phyloP scores from a whole-genome alignment of 2,329 filamentous ascomycete genomes.

The Fusarium haematococcum region DNA sequence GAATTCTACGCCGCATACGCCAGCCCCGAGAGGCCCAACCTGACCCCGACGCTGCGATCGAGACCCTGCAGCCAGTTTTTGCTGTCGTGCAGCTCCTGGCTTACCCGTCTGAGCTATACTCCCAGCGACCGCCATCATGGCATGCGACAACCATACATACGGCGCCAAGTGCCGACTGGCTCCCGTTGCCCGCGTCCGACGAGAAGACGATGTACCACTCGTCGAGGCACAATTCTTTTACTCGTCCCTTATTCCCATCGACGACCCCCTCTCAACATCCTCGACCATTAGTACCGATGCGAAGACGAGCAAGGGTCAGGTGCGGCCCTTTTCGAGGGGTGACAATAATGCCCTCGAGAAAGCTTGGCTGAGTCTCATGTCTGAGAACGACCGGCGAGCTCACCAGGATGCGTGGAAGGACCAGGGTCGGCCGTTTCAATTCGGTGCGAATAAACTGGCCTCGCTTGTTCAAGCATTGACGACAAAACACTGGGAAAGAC shows the following conservation, averaged over 20 bases:
- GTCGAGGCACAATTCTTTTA: conserved; percentile 86
- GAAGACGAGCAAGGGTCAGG: conserved; percentile 67
- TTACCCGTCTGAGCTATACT: conserved; percentile 11
- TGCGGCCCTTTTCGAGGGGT: conserved; percentile 81
- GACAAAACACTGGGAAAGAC: conserved; percentile 60
- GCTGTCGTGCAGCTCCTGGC: not conserved
- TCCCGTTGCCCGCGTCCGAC: conserved; percentile 55
- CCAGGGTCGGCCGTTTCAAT: conserved; percentile 13
- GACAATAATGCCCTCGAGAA: conserved; percentile 86
- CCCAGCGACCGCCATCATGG: conserved; percentile 29
- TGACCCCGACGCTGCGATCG: conserved; percentile 17
- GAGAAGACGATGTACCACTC: conserved; percentile 65
- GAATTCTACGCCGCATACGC: conserved; percentile 22
- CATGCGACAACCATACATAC: conserved; percentile 63
- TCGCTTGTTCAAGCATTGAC: conserved; percentile 58
- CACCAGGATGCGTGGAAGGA: conserved; percentile 54
- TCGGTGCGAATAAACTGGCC: conserved; percentile 27
- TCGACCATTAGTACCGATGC: conserved; percentile 64
- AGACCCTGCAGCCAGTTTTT: not conserved
- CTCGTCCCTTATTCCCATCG: conserved; percentile 82
- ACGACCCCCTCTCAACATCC: conserved; percentile 83
- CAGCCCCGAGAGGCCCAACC: conserved; percentile 28
- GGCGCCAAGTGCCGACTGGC: conserved; percentile 69
- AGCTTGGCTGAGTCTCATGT: conserved; percentile 75
- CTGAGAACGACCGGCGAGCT: conserved; percentile 59